Evolutionary conservation across 257 asterid species (phyloP).

Genomic region (Pogostemon cablin): DNA sequence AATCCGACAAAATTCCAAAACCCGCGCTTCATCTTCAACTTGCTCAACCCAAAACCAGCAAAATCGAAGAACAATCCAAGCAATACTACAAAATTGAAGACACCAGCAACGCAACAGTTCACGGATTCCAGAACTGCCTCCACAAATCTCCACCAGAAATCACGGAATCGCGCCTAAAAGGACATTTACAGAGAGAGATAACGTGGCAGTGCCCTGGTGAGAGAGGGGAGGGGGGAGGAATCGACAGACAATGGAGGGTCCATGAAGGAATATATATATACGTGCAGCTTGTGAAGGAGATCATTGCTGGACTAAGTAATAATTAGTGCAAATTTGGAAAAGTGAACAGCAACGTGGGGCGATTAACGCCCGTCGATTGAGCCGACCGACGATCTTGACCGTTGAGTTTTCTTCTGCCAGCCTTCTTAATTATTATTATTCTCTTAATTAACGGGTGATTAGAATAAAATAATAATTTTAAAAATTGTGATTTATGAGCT

Average conservation of each 20-base stretch:
- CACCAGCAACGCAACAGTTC: conserved; percentile 25
- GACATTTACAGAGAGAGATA: conserved; percentile 24
- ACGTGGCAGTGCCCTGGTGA: conserved; percentile 27
- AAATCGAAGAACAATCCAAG: conserved; percentile 5
- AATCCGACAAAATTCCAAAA: conserved; percentile 18
- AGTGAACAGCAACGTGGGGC: conserved; percentile 13
- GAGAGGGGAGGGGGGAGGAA: conserved; percentile 20
- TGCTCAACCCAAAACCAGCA: conserved; percentile 5
- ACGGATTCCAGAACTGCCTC: conserved; percentile 33
- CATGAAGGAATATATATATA: conserved; percentile 29
- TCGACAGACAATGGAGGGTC: conserved; percentile 30
- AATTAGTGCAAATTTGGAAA: conserved; percentile 10
- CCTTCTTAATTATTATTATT: background rate
- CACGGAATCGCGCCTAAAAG: conserved; percentile 39
- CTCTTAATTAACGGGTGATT: background rate
- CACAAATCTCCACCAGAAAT: conserved; percentile 26
- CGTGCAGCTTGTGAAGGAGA: conserved; percentile 34
- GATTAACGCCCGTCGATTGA: conserved; percentile 17
- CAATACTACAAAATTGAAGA: conserved; percentile 16
- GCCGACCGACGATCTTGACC: conserved; percentile 31
- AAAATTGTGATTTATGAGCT: no score
- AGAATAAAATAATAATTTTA: background rate
- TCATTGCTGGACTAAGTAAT: background rate
- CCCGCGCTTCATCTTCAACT: conserved; percentile 29
- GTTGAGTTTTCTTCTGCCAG: background rate